Conservation (phyloP, 305 asterid genomes). For the Ruellia speciosa region DNA sequence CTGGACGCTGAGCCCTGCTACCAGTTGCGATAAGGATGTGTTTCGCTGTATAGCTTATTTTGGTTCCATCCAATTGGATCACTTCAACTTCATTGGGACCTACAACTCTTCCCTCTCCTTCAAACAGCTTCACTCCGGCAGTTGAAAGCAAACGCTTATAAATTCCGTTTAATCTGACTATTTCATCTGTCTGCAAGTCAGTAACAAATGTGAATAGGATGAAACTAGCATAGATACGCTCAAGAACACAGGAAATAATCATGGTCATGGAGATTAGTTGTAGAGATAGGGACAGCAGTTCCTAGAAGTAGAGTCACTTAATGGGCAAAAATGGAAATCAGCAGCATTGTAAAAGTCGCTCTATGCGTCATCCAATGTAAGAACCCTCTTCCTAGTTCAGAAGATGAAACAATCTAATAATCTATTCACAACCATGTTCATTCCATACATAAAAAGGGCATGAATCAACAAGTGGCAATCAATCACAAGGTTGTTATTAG, state of each 20-base stretch:
- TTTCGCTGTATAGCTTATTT: slow-evolving; percentile 76
- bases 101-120: slow-evolving; percentile 91
- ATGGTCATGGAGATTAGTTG: neutral
- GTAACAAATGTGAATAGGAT: slow-evolving; percentile 16
- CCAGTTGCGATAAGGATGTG: slow-evolving; percentile 92
- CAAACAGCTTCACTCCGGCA: slow-evolving; percentile 88
- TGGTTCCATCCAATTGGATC: slow-evolving; percentile 89
- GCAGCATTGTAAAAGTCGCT: neutral
- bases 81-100: slow-evolving; percentile 94
- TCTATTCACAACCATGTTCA: too few relatives aligned
- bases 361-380: neutral
- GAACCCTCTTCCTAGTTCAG: neutral
- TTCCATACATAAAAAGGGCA: too few relatives aligned
- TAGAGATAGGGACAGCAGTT: too few relatives aligned
- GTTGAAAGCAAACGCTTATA: slow-evolving; percentile 78
- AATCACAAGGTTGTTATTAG: neutral
- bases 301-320: neutral
- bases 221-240: slow-evolving; percentile 10
- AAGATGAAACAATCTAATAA: neutral
- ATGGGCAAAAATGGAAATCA: neutral
- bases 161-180: slow-evolving; percentile 79
- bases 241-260: neutral
- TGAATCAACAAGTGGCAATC: neutral
- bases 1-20: slow-evolving; percentile 78
- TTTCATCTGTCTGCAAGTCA: slow-evolving; percentile 76